These are phyloP conservation scores for Pythium phragmiticola DNA, from an alignment of 352 stramenopile genomes.

Conservation along the genomic window DNA sequence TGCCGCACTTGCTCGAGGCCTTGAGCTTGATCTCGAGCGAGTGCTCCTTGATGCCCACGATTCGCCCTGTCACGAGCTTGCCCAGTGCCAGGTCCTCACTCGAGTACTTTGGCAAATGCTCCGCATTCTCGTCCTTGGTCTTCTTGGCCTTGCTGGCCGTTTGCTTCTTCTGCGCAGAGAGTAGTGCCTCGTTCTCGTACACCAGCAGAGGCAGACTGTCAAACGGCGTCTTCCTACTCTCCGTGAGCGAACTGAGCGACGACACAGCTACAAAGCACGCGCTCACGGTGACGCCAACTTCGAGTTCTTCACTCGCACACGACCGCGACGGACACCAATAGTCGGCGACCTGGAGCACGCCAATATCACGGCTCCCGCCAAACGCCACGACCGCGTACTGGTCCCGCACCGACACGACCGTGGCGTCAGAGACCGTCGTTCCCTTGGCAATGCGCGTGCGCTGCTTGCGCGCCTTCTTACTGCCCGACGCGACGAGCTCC, in stretches of 20 bases:
- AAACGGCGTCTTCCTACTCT: slow-evolving; percentile 60
- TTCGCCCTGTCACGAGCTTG: slow-evolving; percentile 63
- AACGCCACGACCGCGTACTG: slow-evolving; percentile 74
- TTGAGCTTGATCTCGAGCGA: slow-evolving; percentile 84
- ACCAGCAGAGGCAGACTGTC: slow-evolving; percentile 66
- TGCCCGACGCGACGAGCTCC: slow-evolving; percentile 52
- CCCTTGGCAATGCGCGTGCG: slow-evolving; percentile 53
- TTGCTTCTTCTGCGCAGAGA: slow-evolving; percentile 23
- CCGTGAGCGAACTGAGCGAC: slow-evolving; percentile 34
- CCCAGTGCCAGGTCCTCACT: slow-evolving; percentile 59
- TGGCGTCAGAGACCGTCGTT: slow-evolving; percentile 30
- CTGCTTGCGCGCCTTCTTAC: slow-evolving; percentile 73
- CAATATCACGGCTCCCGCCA: slow-evolving; percentile 43
- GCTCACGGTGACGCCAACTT: slow-evolving; percentile 37
- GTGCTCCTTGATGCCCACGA: slow-evolving; percentile 77
- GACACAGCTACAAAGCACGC: slow-evolving; percentile 48
- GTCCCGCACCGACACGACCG: slow-evolving; percentile 49
- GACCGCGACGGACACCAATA: slow-evolving; percentile 75
- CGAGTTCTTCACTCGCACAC: slow-evolving; percentile 50
- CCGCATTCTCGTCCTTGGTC: slow-evolving; percentile 31
- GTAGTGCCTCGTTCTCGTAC: slow-evolving; percentile 49
- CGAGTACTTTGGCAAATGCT: slow-evolving; percentile 73
- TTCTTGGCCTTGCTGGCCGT: slow-evolving; percentile 34
- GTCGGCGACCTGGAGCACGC: slow-evolving; percentile 67
- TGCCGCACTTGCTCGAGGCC: slow-evolving; percentile 68